Base-by-base conservation (phyloP, 257 asterid species). In the Solanum ossicruentum region DNA sequence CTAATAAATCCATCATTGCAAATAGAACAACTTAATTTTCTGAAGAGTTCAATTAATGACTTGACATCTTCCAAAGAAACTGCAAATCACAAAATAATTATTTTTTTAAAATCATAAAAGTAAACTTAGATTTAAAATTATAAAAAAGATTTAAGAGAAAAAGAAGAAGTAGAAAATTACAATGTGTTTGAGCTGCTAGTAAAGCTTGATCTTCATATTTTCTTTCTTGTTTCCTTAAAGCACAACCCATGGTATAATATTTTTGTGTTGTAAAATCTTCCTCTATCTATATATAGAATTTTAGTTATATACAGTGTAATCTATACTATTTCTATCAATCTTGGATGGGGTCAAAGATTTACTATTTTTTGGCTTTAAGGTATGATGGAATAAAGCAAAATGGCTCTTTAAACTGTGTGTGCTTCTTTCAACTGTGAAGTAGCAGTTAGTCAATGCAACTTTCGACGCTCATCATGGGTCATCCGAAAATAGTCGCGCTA, bases 51-150 rank as follows among this genome's bases (percentile, higher is more conserved):
- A 18, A 83, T 70, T 83, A 93, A 67, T 23, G 89, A 55, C 52
- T 90, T 90, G 13, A 93, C 85, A 80, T 92, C 95, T 85, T 87
- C 85, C 54, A 89, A 88, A 8, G 91, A 90, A 91, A 91, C 93
- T 93, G 90, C 87, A 83, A 7, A 21, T 63, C 20, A 16, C 3
- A 69, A 18, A 58, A 16, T 23, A 49, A 41, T 81, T 28, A 2
- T 58, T n/a, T 81, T 13, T 65, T 39, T 21, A 21, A 10, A 28
- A 28, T 16, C 2, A 77, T 3, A 63, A 21, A 57, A 39, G 32
- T 20, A 81, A 63, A 47, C 20, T 47, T 21, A 41, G 23, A 8
- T 86, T 13, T 56, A 41, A 49, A 58, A 36, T 20, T 16, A 20
- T 7, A 28, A 52, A 32, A 16, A 2, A 12, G 57, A 63, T 47